phyloP scores from a whole-genome alignment of 164 flowering plant genomes.

The Stephania cephalantha region DNA sequence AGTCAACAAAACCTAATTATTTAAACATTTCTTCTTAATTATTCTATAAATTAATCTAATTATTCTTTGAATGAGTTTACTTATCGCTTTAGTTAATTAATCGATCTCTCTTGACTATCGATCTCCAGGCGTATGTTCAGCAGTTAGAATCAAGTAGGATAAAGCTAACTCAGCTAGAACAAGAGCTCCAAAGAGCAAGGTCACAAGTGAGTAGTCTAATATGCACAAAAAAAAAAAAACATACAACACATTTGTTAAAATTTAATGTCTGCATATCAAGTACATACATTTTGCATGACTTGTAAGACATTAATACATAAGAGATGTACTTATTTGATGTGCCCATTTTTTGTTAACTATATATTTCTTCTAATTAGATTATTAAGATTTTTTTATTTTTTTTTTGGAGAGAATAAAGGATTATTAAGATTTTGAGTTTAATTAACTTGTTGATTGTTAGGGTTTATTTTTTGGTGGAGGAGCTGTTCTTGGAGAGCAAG shows the following conservation, averaged over 20 bases:
- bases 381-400: not conserved
- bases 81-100: not conserved
- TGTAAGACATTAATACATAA: too few relatives aligned
- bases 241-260: too few relatives aligned
- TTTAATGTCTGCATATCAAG: too few relatives aligned
- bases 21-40: too few relatives aligned
- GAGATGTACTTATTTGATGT: too few relatives aligned
- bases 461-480: conserved; percentile 77
- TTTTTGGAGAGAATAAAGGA: not conserved
- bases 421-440: not conserved
- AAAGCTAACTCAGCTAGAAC: conserved; percentile 85
- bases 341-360: too few relatives aligned
- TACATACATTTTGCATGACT: too few relatives aligned
- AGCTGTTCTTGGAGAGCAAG: conserved; percentile 64
- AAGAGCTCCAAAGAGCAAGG: conserved; percentile 90
- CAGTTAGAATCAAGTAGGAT: conserved; percentile 93
- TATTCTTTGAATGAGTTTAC: not conserved
- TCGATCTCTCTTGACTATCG: not conserved
- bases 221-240: too few relatives aligned
- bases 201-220: conserved; percentile 45
- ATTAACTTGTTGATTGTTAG: conserved; percentile 25
- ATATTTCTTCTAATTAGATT: not conserved
- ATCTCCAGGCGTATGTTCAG: conserved; percentile 91
- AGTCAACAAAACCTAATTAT: conserved; percentile 3
- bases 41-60: too few relatives aligned